These are phyloP conservation scores for Calonectria leucothoes DNA, from an alignment of 2,329 filamentous ascomycete genomes.

Conservation along the genomic window DNA sequence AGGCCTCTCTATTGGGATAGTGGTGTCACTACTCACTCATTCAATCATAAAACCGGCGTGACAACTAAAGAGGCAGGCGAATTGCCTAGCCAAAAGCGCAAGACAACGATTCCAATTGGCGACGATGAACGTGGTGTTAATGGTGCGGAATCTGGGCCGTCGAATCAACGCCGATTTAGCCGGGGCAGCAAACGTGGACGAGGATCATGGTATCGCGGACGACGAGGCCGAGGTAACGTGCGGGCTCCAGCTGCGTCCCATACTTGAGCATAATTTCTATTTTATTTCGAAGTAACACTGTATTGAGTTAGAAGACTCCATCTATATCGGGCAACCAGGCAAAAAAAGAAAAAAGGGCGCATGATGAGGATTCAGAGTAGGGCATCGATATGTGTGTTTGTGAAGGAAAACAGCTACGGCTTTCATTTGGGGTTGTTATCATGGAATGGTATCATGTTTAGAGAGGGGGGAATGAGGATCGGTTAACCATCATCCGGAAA, in stretches of 20 bases:
- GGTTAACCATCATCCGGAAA: background rate
- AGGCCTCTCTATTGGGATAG: background rate
- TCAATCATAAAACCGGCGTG: background rate
- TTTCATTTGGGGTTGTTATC: background rate
- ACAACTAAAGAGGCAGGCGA: background rate
- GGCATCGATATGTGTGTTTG: background rate
- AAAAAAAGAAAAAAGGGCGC: background rate
- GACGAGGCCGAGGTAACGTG: slow-evolving; percentile 38
- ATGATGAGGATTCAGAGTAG: background rate
- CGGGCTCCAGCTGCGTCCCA: slow-evolving; percentile 16
- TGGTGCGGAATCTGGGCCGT: background rate
- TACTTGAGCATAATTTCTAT: slow-evolving; percentile 18
- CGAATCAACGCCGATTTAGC: slow-evolving; percentile 24
- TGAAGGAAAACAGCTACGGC: background rate
- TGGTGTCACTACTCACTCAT: background rate
- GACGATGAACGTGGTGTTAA: slow-evolving; percentile 27
- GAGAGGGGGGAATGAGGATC: slow-evolving; percentile 8
- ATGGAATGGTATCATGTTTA: slow-evolving; percentile 16
- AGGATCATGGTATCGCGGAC: slow-evolving; percentile 40
- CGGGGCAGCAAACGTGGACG: slow-evolving; percentile 43
- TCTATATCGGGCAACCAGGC: slow-evolving; percentile 1
- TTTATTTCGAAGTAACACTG: background rate
- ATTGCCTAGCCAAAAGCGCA: background rate
- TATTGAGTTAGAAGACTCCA: background rate
- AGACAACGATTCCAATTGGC: background rate